Base-by-base conservation (phyloP, 2,329 filamentous ascomycete genomes). In the Colletotrichum coccodes region DNA sequence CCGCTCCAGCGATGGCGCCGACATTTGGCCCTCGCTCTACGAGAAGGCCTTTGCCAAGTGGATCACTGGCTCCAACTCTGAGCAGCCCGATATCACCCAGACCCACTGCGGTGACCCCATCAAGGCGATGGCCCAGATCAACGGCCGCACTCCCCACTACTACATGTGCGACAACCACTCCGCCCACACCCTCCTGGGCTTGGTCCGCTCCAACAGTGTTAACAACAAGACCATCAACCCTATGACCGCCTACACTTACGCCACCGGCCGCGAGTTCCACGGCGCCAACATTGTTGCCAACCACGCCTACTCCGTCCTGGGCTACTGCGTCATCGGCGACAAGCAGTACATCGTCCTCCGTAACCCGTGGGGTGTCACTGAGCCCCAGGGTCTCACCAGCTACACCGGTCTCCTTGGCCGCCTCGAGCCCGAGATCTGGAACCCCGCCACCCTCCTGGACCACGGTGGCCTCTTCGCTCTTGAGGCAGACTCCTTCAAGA, bases 21-120 rank as follows among this genome's bases (percentile, higher is more conserved):
- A 83, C 71, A 77, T 83, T 68, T 84, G 82, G 82, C 82, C 82
- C 2, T 75, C 79, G 30, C 76, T 84, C 50, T 84, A 84, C 74
- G 82, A 84, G 76, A 84, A 84, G 78, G 82, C 82, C 16, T 84
- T 84, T 64, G 76, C 82, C 72, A 82, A 82, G 75, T 84, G 82
- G 82, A 76, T 83, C 70, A 78, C 75, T 12, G 70, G 71, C 23
- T 68, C 68, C 71, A 72, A 72, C 52, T 73, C 73, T 0, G 74
- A 80, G 71, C 78, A 77, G 64, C 79, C 82, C 18, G 81, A 84
- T 71, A 77, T 83, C 71, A 83, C 81, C 26, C 76, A 80, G 72
- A 77, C 76, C 6, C 75, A 78, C 75, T 75, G 76, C 67, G 82
- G 82, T 70, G 81, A 83, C 73, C 81, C 81, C 14, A 73, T 83